Base-by-base conservation (phyloP, 768 basidiomycete genomes). In the Hydnomerulius pinastri region DNA sequence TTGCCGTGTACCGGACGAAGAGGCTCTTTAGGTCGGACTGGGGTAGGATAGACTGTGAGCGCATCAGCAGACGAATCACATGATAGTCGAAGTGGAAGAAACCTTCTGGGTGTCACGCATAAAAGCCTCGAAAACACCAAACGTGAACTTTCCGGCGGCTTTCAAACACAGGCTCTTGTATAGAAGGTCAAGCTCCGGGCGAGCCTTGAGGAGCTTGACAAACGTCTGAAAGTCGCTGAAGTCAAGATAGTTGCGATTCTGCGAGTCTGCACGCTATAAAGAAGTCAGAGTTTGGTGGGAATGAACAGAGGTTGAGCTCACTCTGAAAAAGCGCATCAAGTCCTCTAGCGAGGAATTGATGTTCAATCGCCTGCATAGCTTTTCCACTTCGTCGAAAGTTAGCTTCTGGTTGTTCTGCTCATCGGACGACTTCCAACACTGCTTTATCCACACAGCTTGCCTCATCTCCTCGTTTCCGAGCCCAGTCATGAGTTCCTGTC, bases 181-280 rank as follows among this genome's bases (percentile, higher is more conserved):
- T 7, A 97, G 68, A 0, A 72, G 61, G 46, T 89, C 84, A 1
- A 98, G 66, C 41, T 98, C 96, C 0, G 89, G 85, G 13, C 96
- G 82, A n/a, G 78, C 75, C 64, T 93, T 95, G 48, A 97, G 78
- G 27, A 83, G 66, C 61, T 86, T 89, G 55, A 95, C 87, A 53
- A 98, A 92, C 11, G 71, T 74, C 56, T 88, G 86, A 66, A 96
- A 98, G 49, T 85, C 86, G 1, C 74, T 54, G 60, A 92, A 93
- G 64, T 92, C 83, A 27, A 97, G 80, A 54, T 77, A 81, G 0
- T 79, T 81, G 1, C 74, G 74, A 11, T 71, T 63, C 43, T 77
- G 66, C 3, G 68, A 64, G 65, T 93, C 90, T 8, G 86, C 83
- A 70, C 78, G 75, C 90, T 92, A 57, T 12, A 37, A 4, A 11